A percentile compares a stretch with the other conserved stretches of the same genome.
phyloP scores from a whole-genome alignment of 2,329 filamentous ascomycete genomes.

The Sporothrix sp. region DNA sequence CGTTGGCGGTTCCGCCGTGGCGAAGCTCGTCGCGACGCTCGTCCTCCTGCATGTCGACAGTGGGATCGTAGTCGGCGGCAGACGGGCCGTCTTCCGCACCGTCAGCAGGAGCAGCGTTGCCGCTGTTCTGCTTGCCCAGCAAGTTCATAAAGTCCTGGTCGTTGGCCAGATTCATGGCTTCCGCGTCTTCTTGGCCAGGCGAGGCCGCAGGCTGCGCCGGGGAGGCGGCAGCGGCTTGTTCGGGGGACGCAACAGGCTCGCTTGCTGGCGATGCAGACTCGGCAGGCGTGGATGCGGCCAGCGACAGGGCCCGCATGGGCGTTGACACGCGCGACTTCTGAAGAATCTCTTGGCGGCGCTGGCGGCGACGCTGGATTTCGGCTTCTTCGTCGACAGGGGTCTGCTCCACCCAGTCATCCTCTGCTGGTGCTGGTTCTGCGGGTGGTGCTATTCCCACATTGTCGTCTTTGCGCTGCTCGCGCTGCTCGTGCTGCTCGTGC shows the following conservation, averaged over 20 bases:
- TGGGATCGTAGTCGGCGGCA: conserved; percentile 90
- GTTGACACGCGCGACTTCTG: conserved; percentile 70
- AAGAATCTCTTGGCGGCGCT: conserved; percentile 73
- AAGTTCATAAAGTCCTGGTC: conserved; percentile 59
- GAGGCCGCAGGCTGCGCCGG: too few species aligned
- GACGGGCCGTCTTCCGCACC: conserved; percentile 63
- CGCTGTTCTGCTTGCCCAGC: conserved; percentile 33
- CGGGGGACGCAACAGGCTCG: conserved; percentile 28
- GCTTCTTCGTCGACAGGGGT: conserved; percentile 68
- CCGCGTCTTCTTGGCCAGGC: conserved; percentile 35
- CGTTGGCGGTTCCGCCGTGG: conserved; percentile 39
- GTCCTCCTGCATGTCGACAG: conserved; percentile 79
- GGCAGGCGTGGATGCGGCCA: conserved; percentile 46
- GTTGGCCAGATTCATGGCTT: conserved; percentile 52
- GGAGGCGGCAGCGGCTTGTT: too few species aligned
- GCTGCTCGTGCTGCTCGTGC: too few species aligned
- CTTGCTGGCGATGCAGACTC: conserved; percentile 29
- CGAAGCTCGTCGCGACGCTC: conserved; percentile 59
- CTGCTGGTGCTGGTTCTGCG: conserved; percentile 11
- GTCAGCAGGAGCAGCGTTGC: neutral
- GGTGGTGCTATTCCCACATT: neutral
- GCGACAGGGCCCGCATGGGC: conserved; percentile 64
- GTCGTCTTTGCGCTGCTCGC: neutral
- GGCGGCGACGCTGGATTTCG: conserved; percentile 75
- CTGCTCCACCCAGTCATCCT: conserved; percentile 41